Evolutionary conservation across 2,329 filamentous ascomycete species (phyloP), one percentile per base, ranked within the genome.

Genomic region (Pyrenochaeta sp.): DNA sequence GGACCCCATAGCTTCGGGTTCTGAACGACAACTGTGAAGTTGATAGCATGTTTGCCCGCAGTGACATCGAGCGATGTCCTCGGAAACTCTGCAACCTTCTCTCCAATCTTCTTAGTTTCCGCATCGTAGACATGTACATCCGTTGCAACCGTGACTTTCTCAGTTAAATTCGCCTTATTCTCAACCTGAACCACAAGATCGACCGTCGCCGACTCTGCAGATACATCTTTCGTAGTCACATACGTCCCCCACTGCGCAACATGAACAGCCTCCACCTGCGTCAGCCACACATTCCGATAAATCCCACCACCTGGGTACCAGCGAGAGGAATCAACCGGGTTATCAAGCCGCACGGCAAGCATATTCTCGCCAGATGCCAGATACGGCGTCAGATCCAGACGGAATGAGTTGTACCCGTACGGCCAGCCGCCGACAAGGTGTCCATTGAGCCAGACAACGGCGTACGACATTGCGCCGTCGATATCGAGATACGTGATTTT

Each of bases 301-400:
- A 82, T 66, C 1, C 79, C 80, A 10, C 68, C 79, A 10, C 80
- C 79, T 3, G 79, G 79, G 47, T 82, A 82, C 77, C 78, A 82
- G 3, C 79, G 73, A 2, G 79, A 77, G 2, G 72, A 77, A 11
- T 78, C 69, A 0, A 73, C 26, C 0, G 74, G 68, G 46, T 82
- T 80, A 34, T 82, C 78, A 2, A 82, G 50, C 1, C 80, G 74
- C 24, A 82, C 77, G 2, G 79, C 79, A 0, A 82, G 61, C 19
- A 68, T 44, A 35, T 82, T 67, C 13, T 77, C 73, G 1, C 65
- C 61, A 9, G 53, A 36, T 17, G 58, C 57, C 0, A 46, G 44
- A 69, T 77, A 75, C 0, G 73, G 71, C 0, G 78, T 81, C 6
- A 81, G 67, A 40, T 81, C 75, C 1, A 81, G 64, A 3, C 77